Evolutionary conservation across 1,284 basidiomycete species (phyloP).

Genomic region (Trametes pubescens): DNA sequence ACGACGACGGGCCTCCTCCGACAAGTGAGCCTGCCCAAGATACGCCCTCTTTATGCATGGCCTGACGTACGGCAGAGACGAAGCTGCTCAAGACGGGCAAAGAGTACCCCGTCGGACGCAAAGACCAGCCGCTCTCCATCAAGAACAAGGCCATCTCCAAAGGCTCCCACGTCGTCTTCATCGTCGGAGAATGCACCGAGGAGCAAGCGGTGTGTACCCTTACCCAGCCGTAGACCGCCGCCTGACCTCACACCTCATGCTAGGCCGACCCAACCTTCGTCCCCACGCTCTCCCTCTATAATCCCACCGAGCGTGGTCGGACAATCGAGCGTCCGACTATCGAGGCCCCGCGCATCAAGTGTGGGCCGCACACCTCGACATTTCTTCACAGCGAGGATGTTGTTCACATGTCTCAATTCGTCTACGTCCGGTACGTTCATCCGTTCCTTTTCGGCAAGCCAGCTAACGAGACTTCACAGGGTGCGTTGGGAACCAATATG

Average conservation of each 20-base stretch:
- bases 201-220: conserved; percentile 61
- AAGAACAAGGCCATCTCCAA: conserved; percentile 69
- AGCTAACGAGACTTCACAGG: conserved; percentile 35
- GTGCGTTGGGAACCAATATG: conserved; percentile 61
- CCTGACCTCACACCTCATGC: neutral
- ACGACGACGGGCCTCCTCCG: conserved; percentile 41
- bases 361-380: conserved; percentile 28
- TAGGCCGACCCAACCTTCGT: conserved; percentile 33
- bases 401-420: conserved; percentile 53
- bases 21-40: conserved; percentile 45
- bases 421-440: conserved; percentile 53
- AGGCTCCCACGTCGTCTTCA: conserved; percentile 58
- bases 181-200: conserved; percentile 55
- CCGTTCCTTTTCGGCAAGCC: neutral
- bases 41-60: neutral
- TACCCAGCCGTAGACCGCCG: neutral
- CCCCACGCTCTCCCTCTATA: conserved; percentile 27
- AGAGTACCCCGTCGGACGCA: conserved; percentile 62
- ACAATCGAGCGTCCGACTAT: conserved; percentile 26
- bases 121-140: conserved; percentile 53
- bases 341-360: conserved; percentile 10
- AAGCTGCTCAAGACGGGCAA: conserved; percentile 69
- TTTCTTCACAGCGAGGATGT: conserved; percentile 51
- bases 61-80: conserved; percentile 49
- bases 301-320: conserved; percentile 19